These are phyloP conservation scores for Monosiga brevicollis DNA, from an alignment of 78 protist species.

Conservation along the genomic window DNA sequence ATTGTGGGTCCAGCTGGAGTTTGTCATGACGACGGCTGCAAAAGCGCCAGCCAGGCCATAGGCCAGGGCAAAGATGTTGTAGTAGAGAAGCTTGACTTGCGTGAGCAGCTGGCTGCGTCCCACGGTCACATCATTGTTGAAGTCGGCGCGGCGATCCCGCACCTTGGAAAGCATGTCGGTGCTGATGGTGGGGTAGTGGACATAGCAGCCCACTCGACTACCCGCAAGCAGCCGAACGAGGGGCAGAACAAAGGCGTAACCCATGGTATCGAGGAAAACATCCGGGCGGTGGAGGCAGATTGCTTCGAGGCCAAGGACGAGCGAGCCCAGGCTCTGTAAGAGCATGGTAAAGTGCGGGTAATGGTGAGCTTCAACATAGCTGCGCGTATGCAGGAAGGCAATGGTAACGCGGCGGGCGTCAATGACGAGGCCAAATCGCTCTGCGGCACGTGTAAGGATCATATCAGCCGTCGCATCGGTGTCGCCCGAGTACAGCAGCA, in stretches of 20 bases:
- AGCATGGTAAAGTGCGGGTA: slow-evolving; percentile 46
- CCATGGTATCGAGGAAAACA: slow-evolving; percentile 64
- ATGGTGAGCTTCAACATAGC: neutral
- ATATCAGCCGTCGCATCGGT: neutral
- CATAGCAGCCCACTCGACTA: slow-evolving; percentile 51
- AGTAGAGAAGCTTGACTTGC: slow-evolving; percentile 34
- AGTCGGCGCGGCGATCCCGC: neutral
- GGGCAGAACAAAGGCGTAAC: slow-evolving; percentile 63
- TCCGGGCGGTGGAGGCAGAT: slow-evolving; percentile 7
- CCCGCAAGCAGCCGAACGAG: slow-evolving; percentile 16
- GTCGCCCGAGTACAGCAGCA: slow-evolving; percentile 37
- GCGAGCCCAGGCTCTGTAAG: slow-evolving; percentile 45
- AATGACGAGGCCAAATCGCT: neutral
- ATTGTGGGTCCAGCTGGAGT: slow-evolving; percentile 72
- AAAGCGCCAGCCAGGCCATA: slow-evolving; percentile 38
- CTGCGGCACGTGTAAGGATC: neutral
- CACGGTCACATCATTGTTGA: slow-evolving; percentile 41
- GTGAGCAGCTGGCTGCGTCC: slow-evolving; percentile 9
- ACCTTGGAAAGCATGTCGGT: slow-evolving; percentile 50
- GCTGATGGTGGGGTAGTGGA: slow-evolving; percentile 82
- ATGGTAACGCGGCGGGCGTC: neutral
- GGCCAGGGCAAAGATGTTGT: slow-evolving; percentile 34
- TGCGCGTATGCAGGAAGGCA: neutral
- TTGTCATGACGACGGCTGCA: slow-evolving; percentile 37
- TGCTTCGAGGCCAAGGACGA: slow-evolving; percentile 40